Conservation (phyloP, 208 protist genomes). For the Leishmania tropica region DNA sequence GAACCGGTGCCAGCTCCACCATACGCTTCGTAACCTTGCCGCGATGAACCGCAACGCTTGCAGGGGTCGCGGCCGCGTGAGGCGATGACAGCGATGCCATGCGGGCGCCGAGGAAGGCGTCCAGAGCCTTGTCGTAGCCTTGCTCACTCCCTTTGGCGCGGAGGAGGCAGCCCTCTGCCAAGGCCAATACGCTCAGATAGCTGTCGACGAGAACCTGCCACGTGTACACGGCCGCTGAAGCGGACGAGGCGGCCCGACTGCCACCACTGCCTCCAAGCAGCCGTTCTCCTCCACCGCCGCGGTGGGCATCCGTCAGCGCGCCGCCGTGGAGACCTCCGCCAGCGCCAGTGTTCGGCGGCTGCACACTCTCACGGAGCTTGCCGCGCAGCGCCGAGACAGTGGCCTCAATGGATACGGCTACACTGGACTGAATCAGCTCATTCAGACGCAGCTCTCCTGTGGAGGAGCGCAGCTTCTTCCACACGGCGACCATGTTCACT, state of each 20-base stretch:
- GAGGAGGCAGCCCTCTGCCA: slow-evolving; percentile 67
- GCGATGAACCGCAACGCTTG: slow-evolving; percentile 24
- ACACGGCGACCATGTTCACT: slow-evolving; percentile 66
- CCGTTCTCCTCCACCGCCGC: neutral
- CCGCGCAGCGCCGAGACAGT: slow-evolving; percentile 32
- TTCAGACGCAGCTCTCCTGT: slow-evolving; percentile 49
- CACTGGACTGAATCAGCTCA: slow-evolving; percentile 45
- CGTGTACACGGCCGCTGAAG: slow-evolving; percentile 19
- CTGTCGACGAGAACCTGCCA: slow-evolving; percentile 61
- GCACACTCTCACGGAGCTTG: slow-evolving; percentile 30
- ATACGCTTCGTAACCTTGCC: slow-evolving; percentile 83
- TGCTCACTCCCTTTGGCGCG: slow-evolving; percentile 65
- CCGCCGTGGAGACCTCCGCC: slow-evolving; percentile 10
- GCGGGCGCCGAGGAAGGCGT: slow-evolving; percentile 74
- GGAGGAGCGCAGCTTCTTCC: slow-evolving; percentile 52
- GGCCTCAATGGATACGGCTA: slow-evolving; percentile 38
- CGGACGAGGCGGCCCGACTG: neutral
- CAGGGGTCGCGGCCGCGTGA: neutral
- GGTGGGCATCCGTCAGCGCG: slow-evolving; percentile 3
- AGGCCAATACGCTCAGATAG: slow-evolving; percentile 70
- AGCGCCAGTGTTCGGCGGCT: neutral
- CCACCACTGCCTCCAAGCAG: neutral
- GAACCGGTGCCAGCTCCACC: slow-evolving; percentile 70
- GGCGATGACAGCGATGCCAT: neutral
- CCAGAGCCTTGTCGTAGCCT: slow-evolving; percentile 72